phyloP scores from a whole-genome alignment of 2,329 filamentous ascomycete species.

The Huntiella decipiens region DNA sequence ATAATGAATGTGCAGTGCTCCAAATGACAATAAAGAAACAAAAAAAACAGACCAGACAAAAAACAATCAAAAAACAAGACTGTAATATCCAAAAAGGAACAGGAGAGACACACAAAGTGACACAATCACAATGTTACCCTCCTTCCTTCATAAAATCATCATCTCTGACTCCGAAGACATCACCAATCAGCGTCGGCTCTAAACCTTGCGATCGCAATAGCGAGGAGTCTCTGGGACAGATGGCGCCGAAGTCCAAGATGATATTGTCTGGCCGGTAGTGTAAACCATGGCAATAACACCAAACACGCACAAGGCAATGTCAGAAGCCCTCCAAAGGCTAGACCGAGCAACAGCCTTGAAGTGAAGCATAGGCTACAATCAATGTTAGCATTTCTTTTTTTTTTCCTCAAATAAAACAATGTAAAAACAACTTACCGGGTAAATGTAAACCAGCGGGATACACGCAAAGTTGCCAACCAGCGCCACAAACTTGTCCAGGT shows the following conservation, averaged over 20 bases:
- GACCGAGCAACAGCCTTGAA: slow-evolving; percentile 60
- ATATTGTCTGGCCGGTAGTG: slow-evolving; percentile 69
- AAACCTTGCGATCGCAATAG: slow-evolving; percentile 31
- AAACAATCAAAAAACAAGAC: not conserved
- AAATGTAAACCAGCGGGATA: slow-evolving; percentile 91
- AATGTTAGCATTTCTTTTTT: slow-evolving; percentile 14
- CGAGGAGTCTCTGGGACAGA: slow-evolving; percentile 26
- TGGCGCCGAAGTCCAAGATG: slow-evolving; percentile 57
- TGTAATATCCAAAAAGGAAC: no score
- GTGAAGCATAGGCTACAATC: slow-evolving; percentile 63
- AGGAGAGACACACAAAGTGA: no score
- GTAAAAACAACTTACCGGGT: slow-evolving; percentile 51
- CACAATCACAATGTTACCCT: not conserved
- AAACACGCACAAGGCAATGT: slow-evolving; percentile 62
- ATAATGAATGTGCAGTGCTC: slow-evolving; percentile 1
- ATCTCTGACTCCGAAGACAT: not conserved
- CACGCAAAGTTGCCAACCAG: slow-evolving; percentile 95
- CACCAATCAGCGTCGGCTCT: not conserved
- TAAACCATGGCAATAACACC: slow-evolving; percentile 80
- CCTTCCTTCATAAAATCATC: not conserved
- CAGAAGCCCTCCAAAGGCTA: slow-evolving; percentile 46
- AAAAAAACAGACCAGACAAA: not conserved
- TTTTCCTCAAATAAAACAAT: slow-evolving; percentile 9
- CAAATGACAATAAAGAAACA: slow-evolving; percentile 1
- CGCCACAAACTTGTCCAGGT: slow-evolving; percentile 93